Percentiles rank a stretch among this genome's conserved stretches.
These are phyloP conservation scores for Hanseniaspora guilliermondii DNA, from an alignment of 805 yeast species.

Conservation along the genomic window DNA sequence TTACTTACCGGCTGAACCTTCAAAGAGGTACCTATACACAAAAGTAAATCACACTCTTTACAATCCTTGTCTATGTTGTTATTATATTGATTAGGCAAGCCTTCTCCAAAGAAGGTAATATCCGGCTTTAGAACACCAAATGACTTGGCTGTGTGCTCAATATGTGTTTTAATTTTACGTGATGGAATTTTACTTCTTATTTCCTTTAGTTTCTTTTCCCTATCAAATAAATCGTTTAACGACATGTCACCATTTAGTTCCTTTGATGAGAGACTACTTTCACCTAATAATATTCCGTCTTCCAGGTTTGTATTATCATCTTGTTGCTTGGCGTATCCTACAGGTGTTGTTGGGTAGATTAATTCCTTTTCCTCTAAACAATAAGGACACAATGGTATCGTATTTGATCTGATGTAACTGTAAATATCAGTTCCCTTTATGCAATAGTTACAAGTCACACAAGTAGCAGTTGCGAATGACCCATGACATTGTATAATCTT, in stretches of 20 bases:
- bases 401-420: conserved; percentile 43
- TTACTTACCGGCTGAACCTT: conserved; percentile 88
- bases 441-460: conserved; percentile 59
- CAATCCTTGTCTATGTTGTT: conserved; percentile 47
- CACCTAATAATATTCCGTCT: conserved; percentile 2
- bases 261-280: conserved; percentile 10
- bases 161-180: background rate
- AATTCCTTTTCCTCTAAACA: conserved; percentile 39
- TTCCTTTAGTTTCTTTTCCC: background rate
- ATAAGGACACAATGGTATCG: conserved; percentile 60
- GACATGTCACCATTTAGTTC: background rate
- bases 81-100: conserved; percentile 60
- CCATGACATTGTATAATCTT: conserved; percentile 84
- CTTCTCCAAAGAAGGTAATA: conserved; percentile 83
- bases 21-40: conserved; percentile 81
- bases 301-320: conserved; percentile 19
- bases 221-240: background rate
- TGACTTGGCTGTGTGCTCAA: conserved; percentile 31
- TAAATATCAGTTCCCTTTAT: conserved; percentile 56
- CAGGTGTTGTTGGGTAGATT: conserved; percentile 21
- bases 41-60: conserved; percentile 56
- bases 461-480: conserved; percentile 77
- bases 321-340: conserved; percentile 18
- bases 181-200: background rate
- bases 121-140: conserved; percentile 85